Base-by-base conservation (phyloP, 495 filamentous ascomycete species). In the Penicillium goetzii region DNA sequence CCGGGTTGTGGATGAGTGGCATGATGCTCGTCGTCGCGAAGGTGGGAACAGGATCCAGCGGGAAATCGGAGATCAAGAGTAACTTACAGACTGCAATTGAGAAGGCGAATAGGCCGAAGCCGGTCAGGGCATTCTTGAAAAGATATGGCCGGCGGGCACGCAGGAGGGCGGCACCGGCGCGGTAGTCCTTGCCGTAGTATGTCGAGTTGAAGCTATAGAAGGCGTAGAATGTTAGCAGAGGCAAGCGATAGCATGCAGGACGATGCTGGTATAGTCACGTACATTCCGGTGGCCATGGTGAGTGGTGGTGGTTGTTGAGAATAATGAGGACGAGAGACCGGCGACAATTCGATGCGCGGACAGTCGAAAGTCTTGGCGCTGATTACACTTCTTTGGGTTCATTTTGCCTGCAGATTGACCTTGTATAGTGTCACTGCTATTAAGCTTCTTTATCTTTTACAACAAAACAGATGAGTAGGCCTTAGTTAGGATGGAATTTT, bases 91-190 rank as follows among this genome's bases (percentile, higher is more conserved):
- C 87, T 49, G 86, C 84, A 51, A 91, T 80, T 30, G 87, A 86
- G 66, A 97, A 88, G 4, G 78, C 83, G 64, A 87, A 83, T 28
- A 97, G 81, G 14, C 76, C 84, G 10, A 88, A 57, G 12, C 94
- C 96, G 21, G 91, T 90, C 50, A 92, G 38, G 26, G 87, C 81
- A 75, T 99, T 98, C 82, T 90, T 93, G 78, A 97, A 78, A 17
- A 99, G 86, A 76, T 92, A 98, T 52, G 96, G 95, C 67, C 89
- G 86, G 61, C 95, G 88, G 58, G 95, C 96, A 58, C 95, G 90
- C 70, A 96, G 88, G 61, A 99, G 88, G 25, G 95, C 89, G 26
- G 90, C 85, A 32, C 88, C 87, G 74, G 92, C 91, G 65, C 88
- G 86, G 77, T 90, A 88, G 69, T 90, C 81, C 71, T 87, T 85